Base-by-base conservation (phyloP, 352 stramenopile genomes). In the Elongisporangium undulatum region DNA sequence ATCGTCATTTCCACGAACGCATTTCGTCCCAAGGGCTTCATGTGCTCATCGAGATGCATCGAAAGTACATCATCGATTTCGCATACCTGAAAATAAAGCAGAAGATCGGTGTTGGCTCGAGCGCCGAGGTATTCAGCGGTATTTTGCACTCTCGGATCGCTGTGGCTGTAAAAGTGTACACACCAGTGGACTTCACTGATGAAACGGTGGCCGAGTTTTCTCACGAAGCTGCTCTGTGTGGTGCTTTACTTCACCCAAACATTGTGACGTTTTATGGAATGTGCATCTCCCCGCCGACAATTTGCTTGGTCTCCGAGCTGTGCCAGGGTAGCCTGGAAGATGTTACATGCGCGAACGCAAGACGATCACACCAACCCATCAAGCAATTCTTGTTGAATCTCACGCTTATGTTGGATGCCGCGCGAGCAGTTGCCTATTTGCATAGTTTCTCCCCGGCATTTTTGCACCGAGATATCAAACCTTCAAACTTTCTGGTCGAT, bases 401-500 rank as follows among this genome's bases (percentile, higher is more conserved):
- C 10, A 74, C 69, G 50, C 81, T 82, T 49, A 89, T 90, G 79
- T 72, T 87, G 21, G 81, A 90, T 51, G 77, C 77, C 17, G 76
- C 77, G 2, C 68, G 82, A 0, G 80, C 77, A 7, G 74, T 91
- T 15, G 77, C 79, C 34, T 91, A 91, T 50, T 61, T 91, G 51
- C 82, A 91, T 61, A 86, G 74, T 49, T 90, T 90, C 59, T 82
- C 73, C 2, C 79, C 77, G n/a, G 72, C 74, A 15, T 89, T 91
- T 38, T 52, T 91, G 51, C 81, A 91, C 49, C 79, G 77, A 49
- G 79, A 91, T 59, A 79, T 91, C 29, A 90, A 90, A 49, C 79
- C 82, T 0, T 69, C 66, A 10, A 91, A 90, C 54, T 90, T 89
- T 51, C 60, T 90, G 6, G 64, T 90, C 4, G 79, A 88, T 21